Evolutionary conservation across 257 asterid genomes (phyloP), one percentile per base, ranked within the genome.

Genomic region (Lycium barbarum): DNA sequence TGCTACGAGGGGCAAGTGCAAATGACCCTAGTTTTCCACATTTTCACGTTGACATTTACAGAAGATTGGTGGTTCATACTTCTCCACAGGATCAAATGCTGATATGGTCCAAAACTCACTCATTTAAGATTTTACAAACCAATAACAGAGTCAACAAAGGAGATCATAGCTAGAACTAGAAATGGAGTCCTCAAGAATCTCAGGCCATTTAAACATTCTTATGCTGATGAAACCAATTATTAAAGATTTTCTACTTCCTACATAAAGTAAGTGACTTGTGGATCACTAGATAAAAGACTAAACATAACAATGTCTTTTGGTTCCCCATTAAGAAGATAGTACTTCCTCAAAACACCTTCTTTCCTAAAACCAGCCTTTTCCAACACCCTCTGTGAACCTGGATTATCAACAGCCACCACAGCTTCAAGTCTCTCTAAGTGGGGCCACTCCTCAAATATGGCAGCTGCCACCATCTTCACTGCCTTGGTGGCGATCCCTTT

Each of bases 261-360:
- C 33, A 88, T 58, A 66, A 82, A 88, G 36, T 49, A 86, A 18
- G 84, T 85, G 13, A 93, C 88, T 11, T 36, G 67, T 59, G 90
- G 85, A 86, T 95, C 94, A 33, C 88, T 84, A 0, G 91, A 89
- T 55, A 94, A 67, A 36, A 95, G 90, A 89, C 99, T 95, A 67
- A 90, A 95, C 80, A 93, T 89, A 59, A 94, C 81, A 22, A 88
- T 85, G 40, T 95, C 97, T 63, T 76, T 88, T 0, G 97, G 83
- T 68, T 58, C 89, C n/a, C 99, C 98, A 40, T 95, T 92, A 35
- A 90, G 58, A 83, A 91, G 85, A 49, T 86, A 91, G 83, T 92
- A 94, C 90, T 90, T 93, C 90, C 97, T 93, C 82, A 93, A 73
- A 53, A 95, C 85, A 68, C 98, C 98, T 86, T 93, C 97, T 58